These are phyloP conservation scores for Artemisia annua DNA, from an alignment of 129 eudicot species.

Conservation along the genomic window DNA sequence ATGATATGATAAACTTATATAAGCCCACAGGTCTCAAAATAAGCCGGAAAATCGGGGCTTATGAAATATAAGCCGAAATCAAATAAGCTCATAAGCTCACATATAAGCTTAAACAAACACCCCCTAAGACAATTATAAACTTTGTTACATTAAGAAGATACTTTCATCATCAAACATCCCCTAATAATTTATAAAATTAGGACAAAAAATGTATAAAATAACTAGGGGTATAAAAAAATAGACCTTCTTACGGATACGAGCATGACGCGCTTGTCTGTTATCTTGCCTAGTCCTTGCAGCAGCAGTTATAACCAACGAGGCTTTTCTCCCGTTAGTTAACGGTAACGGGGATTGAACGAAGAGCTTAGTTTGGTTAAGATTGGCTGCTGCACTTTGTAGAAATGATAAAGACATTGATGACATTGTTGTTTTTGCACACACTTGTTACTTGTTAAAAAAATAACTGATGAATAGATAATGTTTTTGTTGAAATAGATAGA, in stretches of 20 bases:
- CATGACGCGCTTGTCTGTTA: slow-evolving; percentile 82
- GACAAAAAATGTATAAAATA: not conserved
- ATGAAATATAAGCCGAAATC: no score
- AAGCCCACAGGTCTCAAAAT: no score
- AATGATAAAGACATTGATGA: slow-evolving; percentile 59
- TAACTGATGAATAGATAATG: no score
- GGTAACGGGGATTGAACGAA: slow-evolving; percentile 26
- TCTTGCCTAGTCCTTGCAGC: slow-evolving; percentile 56
- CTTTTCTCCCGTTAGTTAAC: slow-evolving; percentile 38
- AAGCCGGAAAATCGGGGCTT: not conserved
- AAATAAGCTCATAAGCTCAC: no score
- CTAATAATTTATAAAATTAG: not conserved
- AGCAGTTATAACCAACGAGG: slow-evolving; percentile 48
- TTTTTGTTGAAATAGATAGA: no score
- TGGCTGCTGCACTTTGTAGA: slow-evolving; percentile 47
- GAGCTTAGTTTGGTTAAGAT: slow-evolving; percentile 35
- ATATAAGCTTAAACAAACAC: no score
- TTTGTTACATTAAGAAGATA: no score
- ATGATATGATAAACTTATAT: no score
- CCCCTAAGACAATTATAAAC: no score
- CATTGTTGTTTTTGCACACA: slow-evolving; percentile 28
- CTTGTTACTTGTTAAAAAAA: no score
- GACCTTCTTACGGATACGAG: slow-evolving; percentile 90
- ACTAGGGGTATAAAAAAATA: not conserved
- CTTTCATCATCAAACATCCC: no score